A percentile compares a stretch with the other conserved stretches of the same genome.
These are phyloP conservation scores for Pythium aphanidermatum DNA, from an alignment of 352 stramenopile genomes.

Conservation along the genomic window DNA sequence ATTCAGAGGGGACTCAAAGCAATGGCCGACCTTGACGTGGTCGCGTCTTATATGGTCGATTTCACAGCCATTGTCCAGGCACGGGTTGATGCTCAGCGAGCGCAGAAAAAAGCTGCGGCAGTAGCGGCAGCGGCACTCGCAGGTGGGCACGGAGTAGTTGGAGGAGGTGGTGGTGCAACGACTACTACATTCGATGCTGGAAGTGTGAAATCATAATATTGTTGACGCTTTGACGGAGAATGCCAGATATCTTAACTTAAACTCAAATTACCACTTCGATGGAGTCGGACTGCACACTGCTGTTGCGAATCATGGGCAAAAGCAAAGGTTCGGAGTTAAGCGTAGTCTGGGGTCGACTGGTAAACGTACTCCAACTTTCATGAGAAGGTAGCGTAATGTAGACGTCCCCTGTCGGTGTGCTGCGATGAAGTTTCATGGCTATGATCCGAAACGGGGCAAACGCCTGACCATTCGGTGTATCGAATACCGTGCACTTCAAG, in stretches of 20 bases:
- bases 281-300: neutral
- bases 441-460: slow-evolving; percentile 19
- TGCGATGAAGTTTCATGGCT: slow-evolving; percentile 12
- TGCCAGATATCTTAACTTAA: neutral
- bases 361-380: neutral
- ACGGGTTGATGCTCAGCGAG: slow-evolving; percentile 59
- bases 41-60: slow-evolving; percentile 92
- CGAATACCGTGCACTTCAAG: slow-evolving; percentile 11
- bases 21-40: slow-evolving; percentile 87
- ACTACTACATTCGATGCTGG: slow-evolving; percentile 7
- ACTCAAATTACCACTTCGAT: neutral
- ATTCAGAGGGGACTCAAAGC: slow-evolving; percentile 82
- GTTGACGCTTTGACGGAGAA: neutral
- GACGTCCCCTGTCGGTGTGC: slow-evolving; percentile 6
- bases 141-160: neutral
- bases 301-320: neutral
- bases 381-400: slow-evolving; percentile 12
- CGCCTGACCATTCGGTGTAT: slow-evolving; percentile 3
- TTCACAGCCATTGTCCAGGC: slow-evolving; percentile 83
- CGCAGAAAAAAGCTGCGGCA: slow-evolving; percentile 57
- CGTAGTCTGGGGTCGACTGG: neutral
- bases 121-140: slow-evolving; percentile 5
- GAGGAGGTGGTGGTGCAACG: neutral
- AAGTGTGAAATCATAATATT: slow-evolving; percentile 14
- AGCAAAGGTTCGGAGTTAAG: too few relatives aligned